phyloP scores from a whole-genome alignment of 2,329 filamentous ascomycete species.

The Alternaria sp. region DNA sequence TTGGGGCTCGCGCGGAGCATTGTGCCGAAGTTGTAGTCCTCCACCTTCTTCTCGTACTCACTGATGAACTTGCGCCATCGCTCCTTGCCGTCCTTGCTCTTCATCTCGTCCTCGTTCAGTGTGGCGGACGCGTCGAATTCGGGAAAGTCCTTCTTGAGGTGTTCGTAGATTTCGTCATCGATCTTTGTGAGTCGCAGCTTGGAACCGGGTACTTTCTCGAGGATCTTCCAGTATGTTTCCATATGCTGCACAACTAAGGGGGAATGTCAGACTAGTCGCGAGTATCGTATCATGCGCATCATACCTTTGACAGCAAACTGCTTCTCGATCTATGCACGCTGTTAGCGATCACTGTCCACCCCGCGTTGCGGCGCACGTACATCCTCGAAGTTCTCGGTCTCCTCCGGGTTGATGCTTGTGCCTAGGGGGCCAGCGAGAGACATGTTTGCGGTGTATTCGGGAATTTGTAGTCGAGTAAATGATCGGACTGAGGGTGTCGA shows the following conservation, averaged over 20 bases:
- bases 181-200: slow-evolving; percentile 88
- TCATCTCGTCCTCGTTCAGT: slow-evolving; percentile 93
- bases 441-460: slow-evolving; percentile 33
- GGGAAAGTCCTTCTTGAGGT: slow-evolving; percentile 87
- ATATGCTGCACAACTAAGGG: slow-evolving; percentile 85
- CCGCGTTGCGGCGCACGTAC: slow-evolving; percentile 54
- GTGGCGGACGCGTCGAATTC: slow-evolving; percentile 85
- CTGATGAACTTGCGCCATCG: slow-evolving; percentile 95
- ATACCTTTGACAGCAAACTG: slow-evolving; percentile 96
- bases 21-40: slow-evolving; percentile 98
- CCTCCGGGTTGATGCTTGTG: slow-evolving; percentile 57
- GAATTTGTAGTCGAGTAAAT: background rate
- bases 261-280: slow-evolving; percentile 20
- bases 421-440: slow-evolving; percentile 43
- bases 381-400: slow-evolving; percentile 75
- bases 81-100: slow-evolving; percentile 95
- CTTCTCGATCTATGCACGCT: slow-evolving; percentile 82
- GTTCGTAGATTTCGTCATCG: slow-evolving; percentile 92
- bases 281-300: background rate
- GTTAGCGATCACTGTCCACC: slow-evolving; percentile 27
- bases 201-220: slow-evolving; percentile 90
- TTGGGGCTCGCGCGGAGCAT: slow-evolving; percentile 83
- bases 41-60: slow-evolving; percentile 91
- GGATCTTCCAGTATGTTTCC: slow-evolving; percentile 95
- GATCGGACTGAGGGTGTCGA: background rate